Base-by-base conservation (phyloP, 257 asterid genomes). In the Ligustrum vulgare region DNA sequence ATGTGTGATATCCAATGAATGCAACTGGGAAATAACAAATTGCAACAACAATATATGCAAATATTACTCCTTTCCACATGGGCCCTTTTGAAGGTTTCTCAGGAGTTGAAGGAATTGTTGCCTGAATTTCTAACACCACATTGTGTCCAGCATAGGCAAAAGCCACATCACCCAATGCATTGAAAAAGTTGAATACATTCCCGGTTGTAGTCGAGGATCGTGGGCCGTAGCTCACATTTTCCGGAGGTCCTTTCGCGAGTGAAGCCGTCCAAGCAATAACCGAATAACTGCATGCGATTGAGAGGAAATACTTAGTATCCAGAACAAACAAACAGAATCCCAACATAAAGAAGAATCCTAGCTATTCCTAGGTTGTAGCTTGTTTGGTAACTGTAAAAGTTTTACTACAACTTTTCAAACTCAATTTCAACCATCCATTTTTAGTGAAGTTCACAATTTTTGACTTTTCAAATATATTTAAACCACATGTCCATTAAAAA, bases 91-190 rank as follows among this genome's bases (percentile, higher is more conserved):
- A 92, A 0, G 96, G 97, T 9, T 65, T 83, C 8, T 87, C 93
- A 0, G 87, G 88, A 0, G 95, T 86, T 0, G 96, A 89, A 3
- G 96, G 96, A 3, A 92, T 84, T 0, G 92, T 87, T 0, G 97
- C 94, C 56, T 90, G 96, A 47, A 92, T 92, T 56, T 89, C 96
- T 25, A 92, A 60, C 56, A 87, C 94, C 54, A 91, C 93, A 28
- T 85, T 90, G 71, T 93, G 96, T 0, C 93, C 97, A 0, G 96
- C 96, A 5, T 78, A 93, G 22, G 96, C 92, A 45, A 93, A 93
- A 0, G 87, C 93, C 1, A 87, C 72, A 8, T 89, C 91, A 0
- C 98, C 98, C 75, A 91, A 16, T 0, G 96, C 96, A 7, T 75
- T 86, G 15, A 91, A 86, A 75, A 87, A 85, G 73, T 84, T 78